Evolutionary conservation across 192 early-diverging fungal species (phyloP).

Genomic region (Coemansia sp.): DNA sequence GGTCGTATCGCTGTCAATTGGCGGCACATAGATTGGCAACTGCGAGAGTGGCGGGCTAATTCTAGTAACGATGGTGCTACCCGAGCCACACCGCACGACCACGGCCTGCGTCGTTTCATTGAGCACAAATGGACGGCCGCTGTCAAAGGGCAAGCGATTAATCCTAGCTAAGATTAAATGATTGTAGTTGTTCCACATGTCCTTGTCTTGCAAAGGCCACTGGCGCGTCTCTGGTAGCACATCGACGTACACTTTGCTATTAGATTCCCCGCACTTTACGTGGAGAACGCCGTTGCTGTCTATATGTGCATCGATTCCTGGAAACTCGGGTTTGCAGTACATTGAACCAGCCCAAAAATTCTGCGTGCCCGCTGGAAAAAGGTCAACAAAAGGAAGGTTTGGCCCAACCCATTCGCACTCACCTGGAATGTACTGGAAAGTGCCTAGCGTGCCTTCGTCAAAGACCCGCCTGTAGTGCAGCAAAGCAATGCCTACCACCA

Average conservation of each 20-base stretch:
- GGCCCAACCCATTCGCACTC: conserved; percentile 52
- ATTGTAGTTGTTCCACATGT: conserved; percentile 49
- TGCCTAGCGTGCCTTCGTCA: conserved; percentile 25
- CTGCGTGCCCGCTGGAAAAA: conserved; percentile 52
- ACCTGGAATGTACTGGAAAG: conserved; percentile 8
- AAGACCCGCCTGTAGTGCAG: conserved; percentile 45
- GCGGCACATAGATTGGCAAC: conserved; percentile 8
- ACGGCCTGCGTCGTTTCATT: conserved; percentile 42
- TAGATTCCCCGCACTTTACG: conserved; percentile 14
- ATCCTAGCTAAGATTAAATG: conserved; percentile 30
- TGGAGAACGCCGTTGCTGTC: conserved; percentile 32
- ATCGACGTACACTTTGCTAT: conserved; percentile 18
- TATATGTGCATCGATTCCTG: conserved; percentile 39
- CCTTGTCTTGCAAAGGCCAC: conserved; percentile 50
- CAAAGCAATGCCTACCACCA: conserved; percentile 19
- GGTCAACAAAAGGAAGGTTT: conserved; percentile 51
- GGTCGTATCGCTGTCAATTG: conserved; percentile 27
- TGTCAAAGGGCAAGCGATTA: conserved; percentile 11
- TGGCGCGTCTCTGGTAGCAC: conserved; percentile 52
- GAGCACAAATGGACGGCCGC: conserved; percentile 21
- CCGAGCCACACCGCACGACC: conserved; percentile 46
- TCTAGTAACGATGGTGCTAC: conserved; percentile 33
- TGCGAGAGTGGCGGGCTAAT: conserved; percentile 21
- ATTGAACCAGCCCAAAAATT: conserved; percentile 59
- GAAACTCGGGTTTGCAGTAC: conserved; percentile 21